Conservation (phyloP, 2,329 filamentous ascomycete genomes). For the Shiraia sp. region DNA sequence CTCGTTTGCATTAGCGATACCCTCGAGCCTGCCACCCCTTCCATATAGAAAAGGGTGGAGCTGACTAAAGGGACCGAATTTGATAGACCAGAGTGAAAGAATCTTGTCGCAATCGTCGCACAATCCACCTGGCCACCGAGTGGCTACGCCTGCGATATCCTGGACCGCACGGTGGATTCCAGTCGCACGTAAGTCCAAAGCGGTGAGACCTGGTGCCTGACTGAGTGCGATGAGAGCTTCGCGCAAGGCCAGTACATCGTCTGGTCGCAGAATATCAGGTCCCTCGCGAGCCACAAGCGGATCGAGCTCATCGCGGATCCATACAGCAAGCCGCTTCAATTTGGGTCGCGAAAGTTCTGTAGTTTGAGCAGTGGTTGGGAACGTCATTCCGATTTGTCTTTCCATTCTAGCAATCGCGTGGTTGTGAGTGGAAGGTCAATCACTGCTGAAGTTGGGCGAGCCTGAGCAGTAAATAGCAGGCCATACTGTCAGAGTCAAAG, state of each 20-base stretch:
- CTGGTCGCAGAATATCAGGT: constrained; percentile 46
- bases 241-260: constrained; percentile 51
- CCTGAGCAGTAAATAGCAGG: too few relatives aligned
- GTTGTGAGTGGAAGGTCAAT: neutral
- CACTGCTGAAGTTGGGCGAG: too few relatives aligned
- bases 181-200: constrained; percentile 46
- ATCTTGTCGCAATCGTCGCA: constrained; percentile 52
- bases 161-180: constrained; percentile 52
- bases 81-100: constrained; percentile 43
- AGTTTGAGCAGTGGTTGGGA: constrained; percentile 9
- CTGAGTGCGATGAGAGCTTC: constrained; percentile 43
- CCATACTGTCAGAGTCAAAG: too few relatives aligned
- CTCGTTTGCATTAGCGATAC: constrained; percentile 45
- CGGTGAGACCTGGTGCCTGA: constrained; percentile 27
- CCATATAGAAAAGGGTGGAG: constrained; percentile 49
- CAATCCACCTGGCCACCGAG: constrained; percentile 52
- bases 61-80: constrained; percentile 44
- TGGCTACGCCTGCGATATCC: constrained; percentile 50
- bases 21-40: constrained; percentile 48
- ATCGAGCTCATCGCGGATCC: constrained; percentile 56
- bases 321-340: constrained; percentile 45
- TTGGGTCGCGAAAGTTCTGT: constrained; percentile 28
- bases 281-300: constrained; percentile 51
- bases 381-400: constrained; percentile 4
- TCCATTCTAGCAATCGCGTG: neutral